phyloP scores from a whole-genome alignment of 1,284 basidiomycete genomes.

The Pseudomicrostroma phylloplanum region DNA sequence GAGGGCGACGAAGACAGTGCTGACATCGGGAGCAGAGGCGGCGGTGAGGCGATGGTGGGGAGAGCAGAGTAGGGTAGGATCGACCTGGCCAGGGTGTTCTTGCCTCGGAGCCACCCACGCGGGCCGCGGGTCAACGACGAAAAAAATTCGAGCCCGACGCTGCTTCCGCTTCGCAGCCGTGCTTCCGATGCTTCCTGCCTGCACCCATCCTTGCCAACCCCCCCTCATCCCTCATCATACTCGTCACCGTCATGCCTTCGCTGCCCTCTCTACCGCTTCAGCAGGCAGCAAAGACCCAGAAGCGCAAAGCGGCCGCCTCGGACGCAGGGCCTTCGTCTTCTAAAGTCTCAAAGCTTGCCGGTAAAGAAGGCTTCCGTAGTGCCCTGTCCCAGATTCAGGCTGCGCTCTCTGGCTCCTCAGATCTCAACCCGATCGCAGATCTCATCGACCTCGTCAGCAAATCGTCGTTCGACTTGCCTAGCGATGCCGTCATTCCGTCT shows the following conservation, averaged over 20 bases:
- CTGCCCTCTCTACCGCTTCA: too few relatives aligned
- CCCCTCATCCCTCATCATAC: too few relatives aligned
- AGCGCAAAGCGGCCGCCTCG: not conserved
- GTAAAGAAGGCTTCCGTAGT: not conserved
- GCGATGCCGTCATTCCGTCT: not conserved
- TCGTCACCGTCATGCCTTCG: not conserved
- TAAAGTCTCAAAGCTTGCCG: not conserved
- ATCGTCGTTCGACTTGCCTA: conserved; percentile 9
- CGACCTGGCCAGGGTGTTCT: too few relatives aligned
- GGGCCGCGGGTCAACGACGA: too few relatives aligned
- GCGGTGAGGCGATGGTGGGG: not conserved
- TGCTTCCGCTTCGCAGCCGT: conserved; percentile 6
- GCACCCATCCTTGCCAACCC: too few relatives aligned
- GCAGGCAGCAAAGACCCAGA: not conserved
- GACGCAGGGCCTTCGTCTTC: not conserved
- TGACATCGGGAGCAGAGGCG: not conserved
- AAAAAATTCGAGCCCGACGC: not conserved
- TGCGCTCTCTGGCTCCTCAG: conserved; percentile 28
- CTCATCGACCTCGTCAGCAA: conserved; percentile 26
- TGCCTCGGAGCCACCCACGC: too few relatives aligned
- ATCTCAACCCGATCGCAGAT: conserved; percentile 41
- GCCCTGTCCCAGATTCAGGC: conserved; percentile 21
- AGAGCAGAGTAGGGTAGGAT: not conserved
- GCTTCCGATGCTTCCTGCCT: not conserved
- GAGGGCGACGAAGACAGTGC: conserved; percentile 1